Evolutionary conservation across 208 protist species (phyloP).

Genomic region (Leishmania mexicana): DNA sequence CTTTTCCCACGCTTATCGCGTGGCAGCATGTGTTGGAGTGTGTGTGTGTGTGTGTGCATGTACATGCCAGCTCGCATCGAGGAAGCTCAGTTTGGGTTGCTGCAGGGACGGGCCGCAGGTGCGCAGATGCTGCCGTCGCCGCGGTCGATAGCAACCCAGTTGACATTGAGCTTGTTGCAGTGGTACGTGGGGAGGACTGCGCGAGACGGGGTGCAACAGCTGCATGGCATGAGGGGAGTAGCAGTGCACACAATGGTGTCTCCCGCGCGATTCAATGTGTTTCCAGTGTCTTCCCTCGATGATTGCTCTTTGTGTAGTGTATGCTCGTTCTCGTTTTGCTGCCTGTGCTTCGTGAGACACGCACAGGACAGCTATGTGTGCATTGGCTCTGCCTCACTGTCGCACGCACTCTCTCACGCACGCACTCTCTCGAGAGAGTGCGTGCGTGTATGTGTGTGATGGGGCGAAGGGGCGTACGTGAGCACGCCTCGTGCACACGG

Average conservation of each 20-base stretch:
- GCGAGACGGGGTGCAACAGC: background rate
- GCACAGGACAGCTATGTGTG: background rate
- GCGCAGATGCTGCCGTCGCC: background rate
- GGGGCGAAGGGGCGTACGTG: background rate
- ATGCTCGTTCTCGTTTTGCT: background rate
- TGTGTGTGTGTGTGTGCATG: background rate
- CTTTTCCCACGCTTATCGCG: background rate
- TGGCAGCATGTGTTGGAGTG: too few species aligned
- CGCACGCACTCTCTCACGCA: too few species aligned
- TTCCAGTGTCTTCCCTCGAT: background rate
- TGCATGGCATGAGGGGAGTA: background rate
- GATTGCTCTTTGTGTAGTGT: background rate
- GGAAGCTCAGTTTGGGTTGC: background rate
- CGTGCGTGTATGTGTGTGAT: background rate
- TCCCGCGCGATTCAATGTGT: background rate
- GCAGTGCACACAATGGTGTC: background rate
- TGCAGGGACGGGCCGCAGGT: background rate
- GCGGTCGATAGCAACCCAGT: background rate
- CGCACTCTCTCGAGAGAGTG: background rate
- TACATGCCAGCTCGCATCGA: background rate
- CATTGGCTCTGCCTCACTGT: background rate
- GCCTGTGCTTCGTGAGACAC: background rate
- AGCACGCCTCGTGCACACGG: background rate
- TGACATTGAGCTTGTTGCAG: background rate
- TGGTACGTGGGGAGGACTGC: background rate